Conservation (phyloP, 352 stramenopile species). For the Globisporangium spiculum region DNA sequence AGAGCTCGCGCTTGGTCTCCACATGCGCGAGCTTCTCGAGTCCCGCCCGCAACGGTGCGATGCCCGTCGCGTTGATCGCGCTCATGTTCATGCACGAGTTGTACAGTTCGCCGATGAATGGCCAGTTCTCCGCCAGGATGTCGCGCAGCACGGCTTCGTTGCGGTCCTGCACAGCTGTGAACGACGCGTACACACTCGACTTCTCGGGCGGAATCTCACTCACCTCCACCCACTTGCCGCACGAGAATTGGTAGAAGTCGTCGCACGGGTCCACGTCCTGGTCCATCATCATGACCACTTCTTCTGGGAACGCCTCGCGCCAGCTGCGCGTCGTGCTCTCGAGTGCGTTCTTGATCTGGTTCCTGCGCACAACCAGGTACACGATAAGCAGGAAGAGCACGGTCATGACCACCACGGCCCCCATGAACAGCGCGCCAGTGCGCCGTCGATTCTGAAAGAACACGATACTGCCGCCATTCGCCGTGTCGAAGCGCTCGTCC, state of each 20-base stretch:
- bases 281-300: slow-evolving; percentile 28
- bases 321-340: slow-evolving; percentile 30
- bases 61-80: slow-evolving; percentile 40
- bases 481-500: slow-evolving; percentile 11
- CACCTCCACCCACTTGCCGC: slow-evolving; percentile 28
- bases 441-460: slow-evolving; percentile 21
- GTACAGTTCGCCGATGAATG: slow-evolving; percentile 53
- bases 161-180: slow-evolving; percentile 23
- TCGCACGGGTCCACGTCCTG: slow-evolving; percentile 24
- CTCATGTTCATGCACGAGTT: slow-evolving; percentile 65
- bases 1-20: slow-evolving; percentile 37
- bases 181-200: slow-evolving; percentile 24
- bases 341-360: slow-evolving; percentile 29
- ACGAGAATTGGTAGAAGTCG: slow-evolving; percentile 36
- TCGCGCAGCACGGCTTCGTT: slow-evolving; percentile 29
- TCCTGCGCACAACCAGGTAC: slow-evolving; percentile 35
- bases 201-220: slow-evolving; percentile 28
- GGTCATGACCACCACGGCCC: slow-evolving; percentile 26
- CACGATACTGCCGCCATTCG: not conserved
- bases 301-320: slow-evolving; percentile 16
- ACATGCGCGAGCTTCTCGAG: slow-evolving; percentile 37
- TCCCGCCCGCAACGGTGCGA: slow-evolving; percentile 27
- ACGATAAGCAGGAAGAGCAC: slow-evolving; percentile 44
- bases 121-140: slow-evolving; percentile 43
- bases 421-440: slow-evolving; percentile 22